Evolutionary conservation across 495 filamentous ascomycete species (phyloP).

Genomic region (Hypoxylon fragiforme): DNA sequence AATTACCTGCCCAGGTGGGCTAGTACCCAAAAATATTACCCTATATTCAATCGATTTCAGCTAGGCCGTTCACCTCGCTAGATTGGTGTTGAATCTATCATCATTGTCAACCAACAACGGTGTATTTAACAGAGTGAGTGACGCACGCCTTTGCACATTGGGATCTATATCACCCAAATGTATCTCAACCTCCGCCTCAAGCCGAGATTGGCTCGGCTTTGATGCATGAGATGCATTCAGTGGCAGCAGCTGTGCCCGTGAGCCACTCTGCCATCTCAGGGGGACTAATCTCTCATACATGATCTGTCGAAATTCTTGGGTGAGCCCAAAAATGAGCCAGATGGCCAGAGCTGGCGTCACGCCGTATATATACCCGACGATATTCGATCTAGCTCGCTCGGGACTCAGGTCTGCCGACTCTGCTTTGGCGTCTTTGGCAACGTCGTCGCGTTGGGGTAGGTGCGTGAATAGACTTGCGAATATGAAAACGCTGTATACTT

Average conservation of each 20-base stretch:
- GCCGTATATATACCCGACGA: conserved; percentile 30
- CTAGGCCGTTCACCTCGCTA: too few species aligned
- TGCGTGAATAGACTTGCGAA: not conserved
- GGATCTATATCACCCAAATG: not conserved
- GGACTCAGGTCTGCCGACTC: conserved; percentile 17
- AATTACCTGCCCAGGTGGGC: too few species aligned
- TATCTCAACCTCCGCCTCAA: not conserved
- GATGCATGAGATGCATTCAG: not conserved
- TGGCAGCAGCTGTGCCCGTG: not conserved
- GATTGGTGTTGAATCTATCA: not conserved
- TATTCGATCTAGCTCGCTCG: conserved; percentile 27
- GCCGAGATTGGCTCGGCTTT: not conserved
- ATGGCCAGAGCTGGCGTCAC: conserved; percentile 32
- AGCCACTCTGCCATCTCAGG: not conserved
- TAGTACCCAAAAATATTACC: too few species aligned
- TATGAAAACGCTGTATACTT: not conserved
- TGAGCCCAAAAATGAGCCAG: conserved; percentile 32
- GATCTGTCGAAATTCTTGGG: conserved; percentile 21
- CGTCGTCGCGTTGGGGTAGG: not conserved
- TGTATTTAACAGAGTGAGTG: not conserved
- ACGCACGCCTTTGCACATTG: not conserved
- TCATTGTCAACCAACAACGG: not conserved
- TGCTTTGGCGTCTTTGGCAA: not conserved
- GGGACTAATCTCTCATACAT: conserved; percentile 16
- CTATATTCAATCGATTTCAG: too few species aligned